Conservation (phyloP, 1,284 basidiomycete genomes). For the Neonothopanus nambi region DNA sequence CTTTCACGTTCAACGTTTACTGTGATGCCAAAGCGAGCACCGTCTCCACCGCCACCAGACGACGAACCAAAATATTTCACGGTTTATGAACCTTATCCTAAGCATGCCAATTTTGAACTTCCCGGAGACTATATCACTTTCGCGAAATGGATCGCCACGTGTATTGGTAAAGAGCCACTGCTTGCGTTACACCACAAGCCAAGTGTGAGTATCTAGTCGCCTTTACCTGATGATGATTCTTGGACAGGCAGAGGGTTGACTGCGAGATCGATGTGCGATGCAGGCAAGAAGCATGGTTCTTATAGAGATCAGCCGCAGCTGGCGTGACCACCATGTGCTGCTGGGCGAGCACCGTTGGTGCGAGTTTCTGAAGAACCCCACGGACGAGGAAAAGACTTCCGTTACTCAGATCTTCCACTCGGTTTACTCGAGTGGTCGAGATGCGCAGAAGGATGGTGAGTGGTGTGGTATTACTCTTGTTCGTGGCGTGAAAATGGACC, state of each 20-base stretch:
- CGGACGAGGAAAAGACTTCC: constrained; percentile 39
- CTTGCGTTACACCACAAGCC: constrained; percentile 64
- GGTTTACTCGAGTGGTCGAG: constrained; percentile 41
- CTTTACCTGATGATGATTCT: neutral
- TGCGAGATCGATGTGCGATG: neutral
- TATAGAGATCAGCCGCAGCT: constrained; percentile 52
- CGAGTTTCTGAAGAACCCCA: constrained; percentile 49
- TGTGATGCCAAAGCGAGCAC: constrained; percentile 57
- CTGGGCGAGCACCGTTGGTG: constrained; percentile 68
- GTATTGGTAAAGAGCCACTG: constrained; percentile 47
- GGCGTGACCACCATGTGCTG: constrained; percentile 35
- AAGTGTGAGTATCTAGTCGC: constrained; percentile 40
- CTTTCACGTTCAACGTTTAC: neutral
- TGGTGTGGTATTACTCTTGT: neutral
- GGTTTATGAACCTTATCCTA: constrained; percentile 62
- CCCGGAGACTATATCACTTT: constrained; percentile 46
- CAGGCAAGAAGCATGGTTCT: constrained; percentile 68
- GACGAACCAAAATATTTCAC: constrained; percentile 62
- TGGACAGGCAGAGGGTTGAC: too few relatives aligned
- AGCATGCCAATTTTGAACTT: constrained; percentile 54
- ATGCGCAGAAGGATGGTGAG: constrained; percentile 44
- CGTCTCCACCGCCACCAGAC: constrained; percentile 55
- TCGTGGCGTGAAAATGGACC: neutral
- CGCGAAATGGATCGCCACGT: constrained; percentile 64
- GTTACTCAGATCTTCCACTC: constrained; percentile 56